Conservation (phyloP, 441 rosid species). For the Pelargonium cotyledonis region DNA sequence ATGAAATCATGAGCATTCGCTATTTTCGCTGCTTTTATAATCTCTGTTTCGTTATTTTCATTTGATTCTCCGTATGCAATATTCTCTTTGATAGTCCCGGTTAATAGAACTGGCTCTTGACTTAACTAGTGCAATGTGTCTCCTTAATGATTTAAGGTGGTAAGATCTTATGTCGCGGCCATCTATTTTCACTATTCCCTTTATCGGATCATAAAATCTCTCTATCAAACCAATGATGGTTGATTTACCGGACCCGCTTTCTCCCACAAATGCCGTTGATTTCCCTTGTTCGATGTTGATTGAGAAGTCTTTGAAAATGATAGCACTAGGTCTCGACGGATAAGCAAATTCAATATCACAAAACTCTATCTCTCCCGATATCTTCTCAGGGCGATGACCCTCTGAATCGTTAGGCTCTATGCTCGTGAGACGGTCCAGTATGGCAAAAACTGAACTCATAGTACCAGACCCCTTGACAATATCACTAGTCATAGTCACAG, state of each 20-base stretch:
- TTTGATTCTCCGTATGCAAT: slow-evolving; percentile 21
- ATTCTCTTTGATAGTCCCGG: slow-evolving; percentile 20
- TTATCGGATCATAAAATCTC: slow-evolving; percentile 24
- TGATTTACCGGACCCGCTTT: slow-evolving; percentile 30
- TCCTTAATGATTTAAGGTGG: slow-evolving; percentile 18
- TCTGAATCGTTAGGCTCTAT: slow-evolving; percentile 17
- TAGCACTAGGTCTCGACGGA: slow-evolving; percentile 18
- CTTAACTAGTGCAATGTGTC: slow-evolving; percentile 18
- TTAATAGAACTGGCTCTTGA: slow-evolving; percentile 19
- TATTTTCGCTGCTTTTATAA: slow-evolving; percentile 13
- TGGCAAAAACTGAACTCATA: slow-evolving; percentile 10
- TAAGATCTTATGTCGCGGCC: slow-evolving; percentile 14
- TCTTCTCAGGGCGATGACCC: slow-evolving; percentile 4
- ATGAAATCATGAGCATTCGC: slow-evolving; percentile 22
- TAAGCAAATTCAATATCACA: slow-evolving; percentile 18
- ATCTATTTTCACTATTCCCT: slow-evolving; percentile 14
- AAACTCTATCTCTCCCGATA: slow-evolving; percentile 18
- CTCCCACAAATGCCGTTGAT: slow-evolving; percentile 22
- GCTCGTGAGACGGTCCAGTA: slow-evolving; percentile 11
- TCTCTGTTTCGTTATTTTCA: slow-evolving; percentile 6
- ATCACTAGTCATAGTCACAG: slow-evolving; percentile 25
- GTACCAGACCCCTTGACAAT: slow-evolving; percentile 19
- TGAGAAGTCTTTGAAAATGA: slow-evolving; percentile 14
- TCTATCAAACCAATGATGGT: slow-evolving; percentile 22
- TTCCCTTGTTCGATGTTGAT: slow-evolving; percentile 18